These are phyloP conservation scores for Takakia lepidozioides DNA, from an alignment of 225 moss, liverwort and hornwort genomes.

Conservation along the genomic window DNA sequence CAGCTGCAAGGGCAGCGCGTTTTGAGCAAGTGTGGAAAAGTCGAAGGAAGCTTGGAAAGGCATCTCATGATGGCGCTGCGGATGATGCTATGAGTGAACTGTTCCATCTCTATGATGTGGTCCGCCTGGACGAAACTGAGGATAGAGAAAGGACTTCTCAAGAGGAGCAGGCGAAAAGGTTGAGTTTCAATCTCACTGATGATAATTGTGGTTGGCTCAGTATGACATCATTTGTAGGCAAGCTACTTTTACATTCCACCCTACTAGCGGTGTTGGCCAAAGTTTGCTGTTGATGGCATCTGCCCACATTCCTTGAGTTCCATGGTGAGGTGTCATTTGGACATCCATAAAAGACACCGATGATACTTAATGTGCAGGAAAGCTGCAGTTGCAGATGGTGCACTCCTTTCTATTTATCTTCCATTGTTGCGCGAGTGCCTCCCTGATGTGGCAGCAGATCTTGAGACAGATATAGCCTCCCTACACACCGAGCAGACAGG, in stretches of 20 bases:
- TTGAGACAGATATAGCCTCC: constrained; percentile 38
- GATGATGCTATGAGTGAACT: constrained; percentile 42
- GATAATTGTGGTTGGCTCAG: too few species aligned
- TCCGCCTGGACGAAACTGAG: constrained; percentile 66
- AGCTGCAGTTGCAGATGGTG: constrained; percentile 51
- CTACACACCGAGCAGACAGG: too few species aligned
- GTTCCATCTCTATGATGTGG: constrained; percentile 83
- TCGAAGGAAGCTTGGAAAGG: constrained; percentile 33
- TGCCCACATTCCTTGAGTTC: too few species aligned
- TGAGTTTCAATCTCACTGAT: not conserved
- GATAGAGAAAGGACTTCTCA: constrained; percentile 36
- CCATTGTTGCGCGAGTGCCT: constrained; percentile 75
- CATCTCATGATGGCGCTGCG: constrained; percentile 25
- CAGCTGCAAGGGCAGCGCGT: constrained; percentile 52
- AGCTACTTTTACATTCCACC: too few species aligned
- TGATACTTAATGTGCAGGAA: constrained; percentile 44
- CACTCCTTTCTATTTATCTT: constrained; percentile 65
- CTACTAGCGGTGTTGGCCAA: too few species aligned
- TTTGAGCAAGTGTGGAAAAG: constrained; percentile 93
- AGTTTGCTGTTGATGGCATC: too few species aligned
- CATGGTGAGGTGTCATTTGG: too few species aligned
- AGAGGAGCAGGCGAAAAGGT: constrained; percentile 69
- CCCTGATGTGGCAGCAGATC: constrained; percentile 66
- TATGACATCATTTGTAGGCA: too few species aligned
- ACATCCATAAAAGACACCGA: too few species aligned